Base-by-base conservation (phyloP, 1,139 yeast species). In the Sugiyamaella grinbergsii region DNA sequence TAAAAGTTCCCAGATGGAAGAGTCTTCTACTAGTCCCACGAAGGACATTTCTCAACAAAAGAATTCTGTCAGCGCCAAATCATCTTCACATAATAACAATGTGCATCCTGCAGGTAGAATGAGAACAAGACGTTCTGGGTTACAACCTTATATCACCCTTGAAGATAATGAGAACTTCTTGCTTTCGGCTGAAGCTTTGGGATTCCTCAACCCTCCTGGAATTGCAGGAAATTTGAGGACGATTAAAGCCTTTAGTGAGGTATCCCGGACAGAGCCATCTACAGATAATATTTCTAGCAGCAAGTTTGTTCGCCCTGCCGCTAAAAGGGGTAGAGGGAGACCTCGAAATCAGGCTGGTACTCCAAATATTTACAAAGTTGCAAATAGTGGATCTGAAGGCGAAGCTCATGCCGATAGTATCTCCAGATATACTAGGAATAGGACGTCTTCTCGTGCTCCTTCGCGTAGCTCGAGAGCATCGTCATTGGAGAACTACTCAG, bases 121-220 rank as follows among this genome's bases (percentile, higher is more conserved):
- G 36, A 41, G 38, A 31, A 41, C 45, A 16, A 41, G 45, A 31
- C 26, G 37, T n/a, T 20, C 31, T 16, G 45, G 45, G 4, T 20
- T 41, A 31, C 45, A 19, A 13, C 45, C 37, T 10, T 19, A 13
- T 4, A 38, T 41, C 7, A 18, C 18, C 29, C 11, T 32, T 41
- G 22, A n/a, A 4, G 24, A 22, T 20, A 18, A 31, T 11, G 18
- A 15, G 15, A 19, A 5, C 16, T 19, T 18, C 7, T 16, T 41
- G 16, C 26, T 41, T n/a, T 41, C 45, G n/a, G 45, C 38, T 4
- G 45, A 41, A 31, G 45, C 45, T 10, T 11, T 28, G 22, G 45
- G 45, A 6, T 41, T 41, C 31, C 45, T 41, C 18, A 20, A 41
- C 13, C 45, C 45, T 32, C 45, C 45, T 8, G 45, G 36, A 6